These are phyloP conservation scores for Colletotrichum noveboracense DNA, from an alignment of 2,329 filamentous ascomycete species.

Conservation along the genomic window DNA sequence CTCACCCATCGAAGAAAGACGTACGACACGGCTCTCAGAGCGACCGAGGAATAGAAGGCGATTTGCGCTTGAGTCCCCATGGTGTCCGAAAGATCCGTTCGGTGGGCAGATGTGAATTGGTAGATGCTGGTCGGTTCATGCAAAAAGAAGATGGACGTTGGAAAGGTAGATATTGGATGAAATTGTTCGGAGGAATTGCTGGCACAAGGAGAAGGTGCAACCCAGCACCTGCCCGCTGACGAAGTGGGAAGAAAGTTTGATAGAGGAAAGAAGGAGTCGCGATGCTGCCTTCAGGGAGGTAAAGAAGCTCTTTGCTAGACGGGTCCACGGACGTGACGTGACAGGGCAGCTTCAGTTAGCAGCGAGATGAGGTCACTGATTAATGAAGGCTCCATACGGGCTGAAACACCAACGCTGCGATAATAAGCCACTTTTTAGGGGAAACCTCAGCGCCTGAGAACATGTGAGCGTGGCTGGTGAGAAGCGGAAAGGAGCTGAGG, in stretches of 20 bases:
- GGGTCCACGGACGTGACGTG: constrained; percentile 7
- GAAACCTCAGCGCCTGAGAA: not conserved
- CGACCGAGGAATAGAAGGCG: constrained; percentile 51
- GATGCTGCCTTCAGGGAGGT: constrained; percentile 5
- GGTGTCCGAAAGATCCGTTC: not conserved
- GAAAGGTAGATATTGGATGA: not conserved
- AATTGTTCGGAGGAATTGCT: not conserved
- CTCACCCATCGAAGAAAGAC: constrained; percentile 68
- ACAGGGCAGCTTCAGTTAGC: not conserved
- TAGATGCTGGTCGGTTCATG: not conserved
- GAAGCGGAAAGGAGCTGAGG: not conserved
- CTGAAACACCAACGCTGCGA: constrained; percentile 12
- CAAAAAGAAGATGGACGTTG: not conserved
- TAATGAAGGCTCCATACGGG: constrained; percentile 7
- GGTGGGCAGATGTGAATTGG: constrained; percentile 26
- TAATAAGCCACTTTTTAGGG: constrained; percentile 7
- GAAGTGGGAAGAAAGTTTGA: not conserved
- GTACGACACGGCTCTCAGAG: constrained; percentile 54
- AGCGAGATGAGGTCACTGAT: constrained; percentile 22
- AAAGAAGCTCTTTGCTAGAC: not conserved
- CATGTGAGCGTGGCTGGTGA: constrained; percentile 10
- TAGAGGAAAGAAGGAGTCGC: not conserved
- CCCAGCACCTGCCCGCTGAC: not conserved
- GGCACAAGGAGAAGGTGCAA: not conserved
- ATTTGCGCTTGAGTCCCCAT: constrained; percentile 37